Evolutionary conservation across 2,329 filamentous ascomycete genomes (phyloP).

Genomic region (Monosporascus sp.): DNA sequence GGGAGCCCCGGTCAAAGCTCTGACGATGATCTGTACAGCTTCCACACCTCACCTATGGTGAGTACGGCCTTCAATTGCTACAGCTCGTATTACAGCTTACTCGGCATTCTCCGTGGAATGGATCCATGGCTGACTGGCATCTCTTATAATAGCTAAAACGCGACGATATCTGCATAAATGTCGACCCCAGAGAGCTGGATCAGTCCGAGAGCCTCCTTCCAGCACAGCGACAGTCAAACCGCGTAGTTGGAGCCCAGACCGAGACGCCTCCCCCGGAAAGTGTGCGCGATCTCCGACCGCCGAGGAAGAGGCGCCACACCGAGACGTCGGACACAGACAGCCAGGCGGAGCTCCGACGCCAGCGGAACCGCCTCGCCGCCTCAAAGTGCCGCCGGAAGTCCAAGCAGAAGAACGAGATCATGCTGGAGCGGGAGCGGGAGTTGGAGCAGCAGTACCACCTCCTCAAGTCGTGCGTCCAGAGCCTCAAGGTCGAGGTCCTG

Average conservation of each 20-base stretch:
- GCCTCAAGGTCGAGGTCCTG: slow-evolving; percentile 10
- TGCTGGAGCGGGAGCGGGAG: slow-evolving; percentile 6
- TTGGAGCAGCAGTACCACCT: slow-evolving; percentile 8
- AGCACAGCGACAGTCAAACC: neutral
- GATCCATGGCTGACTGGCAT: too few relatives aligned
- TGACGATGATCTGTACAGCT: neutral
- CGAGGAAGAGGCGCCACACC: neutral
- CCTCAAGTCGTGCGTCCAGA: slow-evolving; percentile 6
- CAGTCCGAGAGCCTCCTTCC: neutral
- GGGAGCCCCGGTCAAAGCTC: neutral
- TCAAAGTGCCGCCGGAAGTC: slow-evolving; percentile 14
- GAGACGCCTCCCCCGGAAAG: neutral
- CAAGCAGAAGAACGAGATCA: slow-evolving; percentile 8
- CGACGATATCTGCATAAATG: neutral
- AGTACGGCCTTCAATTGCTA: neutral
- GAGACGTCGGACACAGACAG: neutral
- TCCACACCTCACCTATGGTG: neutral
- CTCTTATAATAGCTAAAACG: too few relatives aligned
- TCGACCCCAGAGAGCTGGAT: neutral
- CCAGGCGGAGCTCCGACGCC: neutral
- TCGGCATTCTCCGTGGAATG: too few relatives aligned
- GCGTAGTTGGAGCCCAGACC: neutral
- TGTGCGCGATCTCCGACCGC: neutral
- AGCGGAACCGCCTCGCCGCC: slow-evolving; percentile 12
- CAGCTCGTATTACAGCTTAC: neutral